Evolutionary conservation across 176 grass and related monocot genomes (phyloP), one percentile per base, ranked within the genome.

Genomic region (Cymbopogon citratus): DNA sequence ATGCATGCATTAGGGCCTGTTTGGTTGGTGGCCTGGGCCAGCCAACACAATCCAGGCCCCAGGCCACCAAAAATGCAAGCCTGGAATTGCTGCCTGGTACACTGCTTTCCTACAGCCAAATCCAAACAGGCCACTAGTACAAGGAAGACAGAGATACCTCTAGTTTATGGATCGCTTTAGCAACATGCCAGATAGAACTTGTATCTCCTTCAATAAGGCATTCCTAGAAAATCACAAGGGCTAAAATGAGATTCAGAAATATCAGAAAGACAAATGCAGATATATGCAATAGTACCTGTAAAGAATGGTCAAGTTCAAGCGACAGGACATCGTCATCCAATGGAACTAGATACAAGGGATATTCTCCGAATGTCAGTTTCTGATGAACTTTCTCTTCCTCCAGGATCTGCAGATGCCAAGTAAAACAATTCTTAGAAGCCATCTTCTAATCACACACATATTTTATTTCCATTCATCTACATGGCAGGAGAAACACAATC

Each of bases 171-270:
- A 98, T 95, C 48, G 95, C 92, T 89, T 98, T 93, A 79, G 95
- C 95, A 74, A 95, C 88, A 77, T 98, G 90, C 95, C 95, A 98
- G 69, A 95, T 75, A n/a, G 95, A 98, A 88, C 92, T 98, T 67
- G 88, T 93, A 81, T 98, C 95, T 24, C 95, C 95, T 79, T 93
- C 88, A 80, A 98, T 84, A 83, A 89, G 79, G 57, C 88, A 92
- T 72, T 94, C 95, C 95, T 98, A 75, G 15, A 82, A 82, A 89
- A 78, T 48, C 43, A 85, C 24, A 85, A 69, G 51, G 15, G 43
- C 60, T 76, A 26, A 21, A 63, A 24, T 77, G 62, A 87, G 59
- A 82, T 40, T 34, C 44, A 72, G 46, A 66, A 77, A 77, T 43
- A 81, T 75, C 5, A 46, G 19, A 75, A 79, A 80, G 16, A 45